Conservation (phyloP, 345 rosid genomes). For the Brassica nigra region DNA sequence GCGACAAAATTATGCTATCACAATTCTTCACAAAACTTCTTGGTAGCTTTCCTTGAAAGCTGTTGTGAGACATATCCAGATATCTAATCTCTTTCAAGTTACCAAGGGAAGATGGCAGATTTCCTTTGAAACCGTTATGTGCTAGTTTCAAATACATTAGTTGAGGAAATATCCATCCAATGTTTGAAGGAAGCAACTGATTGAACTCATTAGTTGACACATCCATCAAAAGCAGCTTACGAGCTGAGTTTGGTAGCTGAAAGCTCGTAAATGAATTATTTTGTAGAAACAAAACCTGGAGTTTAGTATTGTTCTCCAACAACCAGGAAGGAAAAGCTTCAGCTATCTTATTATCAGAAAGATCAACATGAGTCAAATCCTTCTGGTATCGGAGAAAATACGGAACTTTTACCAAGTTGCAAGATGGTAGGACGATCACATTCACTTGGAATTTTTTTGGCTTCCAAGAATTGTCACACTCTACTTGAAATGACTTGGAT, state of each 20-base stretch:
- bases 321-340: neutral
- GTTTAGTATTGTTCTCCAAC: neutral
- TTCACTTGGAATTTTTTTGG: neutral
- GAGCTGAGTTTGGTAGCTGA: neutral
- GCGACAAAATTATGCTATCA: neutral
- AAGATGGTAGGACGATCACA: neutral
- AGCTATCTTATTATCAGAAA: neutral
- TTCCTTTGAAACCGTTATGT: neutral
- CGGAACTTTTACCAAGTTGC: neutral
- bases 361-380: neutral
- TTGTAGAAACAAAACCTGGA: neutral
- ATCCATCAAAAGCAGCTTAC: neutral
- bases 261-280: neutral
- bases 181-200: neutral
- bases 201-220: neutral
- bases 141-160: no score
- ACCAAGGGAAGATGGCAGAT: neutral
- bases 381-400: neutral
- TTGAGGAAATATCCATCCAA: neutral
- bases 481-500: neutral
- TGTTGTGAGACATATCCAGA: neutral
- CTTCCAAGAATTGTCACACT: neutral
- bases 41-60: neutral
- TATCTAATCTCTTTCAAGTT: no score
- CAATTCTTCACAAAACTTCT: no score